Evolutionary conservation across 2,329 filamentous ascomycete species (phyloP).

Genomic region (Aspergillus aculeatinus): DNA sequence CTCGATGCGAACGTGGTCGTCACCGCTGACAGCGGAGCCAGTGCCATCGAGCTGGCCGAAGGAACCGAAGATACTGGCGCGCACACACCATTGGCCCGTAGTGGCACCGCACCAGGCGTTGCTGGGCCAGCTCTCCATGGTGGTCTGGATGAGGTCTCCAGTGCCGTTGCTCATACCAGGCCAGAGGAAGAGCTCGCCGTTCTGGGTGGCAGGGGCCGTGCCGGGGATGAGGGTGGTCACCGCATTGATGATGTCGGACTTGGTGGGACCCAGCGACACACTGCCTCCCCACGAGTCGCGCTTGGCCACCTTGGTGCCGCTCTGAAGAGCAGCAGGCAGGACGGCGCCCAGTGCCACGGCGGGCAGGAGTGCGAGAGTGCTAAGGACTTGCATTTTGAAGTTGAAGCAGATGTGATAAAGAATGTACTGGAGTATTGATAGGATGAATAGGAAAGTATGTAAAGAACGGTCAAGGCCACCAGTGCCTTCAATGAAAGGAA

Average conservation of each 20-base stretch:
- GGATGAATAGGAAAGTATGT: background rate
- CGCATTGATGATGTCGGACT: conserved; percentile 41
- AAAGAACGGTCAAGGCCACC: background rate
- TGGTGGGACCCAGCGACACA: conserved; percentile 40
- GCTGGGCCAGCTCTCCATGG: conserved; percentile 42
- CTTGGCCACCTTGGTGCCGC: conserved; percentile 12
- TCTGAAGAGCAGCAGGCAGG: conserved; percentile 18
- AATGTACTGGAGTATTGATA: background rate
- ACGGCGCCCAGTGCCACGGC: conserved; percentile 5
- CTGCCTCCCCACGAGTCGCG: conserved; percentile 41
- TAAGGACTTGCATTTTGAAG: conserved; percentile 3
- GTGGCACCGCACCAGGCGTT: conserved; percentile 45
- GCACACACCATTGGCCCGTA: conserved; percentile 44
- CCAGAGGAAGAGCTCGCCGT: conserved; percentile 45
- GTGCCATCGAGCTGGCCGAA: conserved; percentile 43
- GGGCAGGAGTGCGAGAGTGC: background rate
- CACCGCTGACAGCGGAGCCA: conserved; percentile 19
- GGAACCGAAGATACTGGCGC: conserved; percentile 42
- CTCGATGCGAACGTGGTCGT: conserved; percentile 34
- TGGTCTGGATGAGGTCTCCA: conserved; percentile 45
- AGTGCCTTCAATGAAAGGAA: background rate
- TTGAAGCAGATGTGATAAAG: background rate
- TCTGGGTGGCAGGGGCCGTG: conserved; percentile 37
- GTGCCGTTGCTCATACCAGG: conserved; percentile 50
- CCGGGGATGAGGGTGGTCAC: conserved; percentile 46